A percentile compares a stretch with the other conserved stretches of the same genome.
Conservation (phyloP, 257 asterid genomes). For the Hygrophila difformis region DNA sequence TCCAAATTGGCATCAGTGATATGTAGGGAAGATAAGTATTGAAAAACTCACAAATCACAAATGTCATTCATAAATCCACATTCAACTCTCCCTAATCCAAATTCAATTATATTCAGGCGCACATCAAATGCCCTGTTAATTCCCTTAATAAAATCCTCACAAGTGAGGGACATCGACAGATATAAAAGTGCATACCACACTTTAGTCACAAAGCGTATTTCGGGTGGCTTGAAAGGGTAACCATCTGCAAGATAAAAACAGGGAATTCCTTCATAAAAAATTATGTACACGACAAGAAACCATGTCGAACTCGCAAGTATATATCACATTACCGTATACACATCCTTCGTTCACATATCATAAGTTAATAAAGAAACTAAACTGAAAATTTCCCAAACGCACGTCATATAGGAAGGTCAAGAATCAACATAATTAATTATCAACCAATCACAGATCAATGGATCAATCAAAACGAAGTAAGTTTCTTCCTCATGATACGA, state of each 20-base stretch:
- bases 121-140: not conserved
- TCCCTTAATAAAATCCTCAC: not conserved
- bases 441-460: too few species aligned
- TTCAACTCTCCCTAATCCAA: too few species aligned
- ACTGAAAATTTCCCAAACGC: too few species aligned
- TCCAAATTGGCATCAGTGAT: too few species aligned
- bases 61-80: not conserved
- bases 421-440: too few species aligned
- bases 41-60: not conserved
- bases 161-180: not conserved
- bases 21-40: not conserved
- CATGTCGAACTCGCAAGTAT: not conserved
- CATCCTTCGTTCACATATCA: too few species aligned
- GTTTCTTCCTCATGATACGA: too few species aligned
- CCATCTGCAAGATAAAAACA: constrained; percentile 53
- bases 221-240: constrained; percentile 96
- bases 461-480: too few species aligned
- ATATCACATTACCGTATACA: not conserved
- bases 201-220: constrained; percentile 82
- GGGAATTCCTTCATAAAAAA: too few species aligned
- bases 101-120: too few species aligned
- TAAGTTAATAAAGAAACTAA: too few species aligned
- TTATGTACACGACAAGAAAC: not conserved
- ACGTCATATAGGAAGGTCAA: too few species aligned
- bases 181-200: constrained; percentile 63